These are phyloP conservation scores for Fraxinus anomala DNA, from an alignment of 257 asterid species.

Conservation along the genomic window DNA sequence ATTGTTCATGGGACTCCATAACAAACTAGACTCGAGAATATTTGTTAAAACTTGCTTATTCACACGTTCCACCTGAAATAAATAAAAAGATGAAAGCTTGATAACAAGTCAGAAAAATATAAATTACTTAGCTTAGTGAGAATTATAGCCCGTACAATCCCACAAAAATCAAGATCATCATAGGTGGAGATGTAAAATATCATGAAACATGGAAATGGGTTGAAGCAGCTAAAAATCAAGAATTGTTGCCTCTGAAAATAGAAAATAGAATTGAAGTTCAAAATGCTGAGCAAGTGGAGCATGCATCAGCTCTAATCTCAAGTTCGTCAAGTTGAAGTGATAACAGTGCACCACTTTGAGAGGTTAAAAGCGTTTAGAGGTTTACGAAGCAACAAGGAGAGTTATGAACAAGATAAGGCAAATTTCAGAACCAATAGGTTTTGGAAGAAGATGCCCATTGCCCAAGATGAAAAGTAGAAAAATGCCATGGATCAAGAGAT, in stretches of 20 bases:
- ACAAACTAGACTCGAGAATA: neutral
- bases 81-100: neutral
- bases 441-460: neutral
- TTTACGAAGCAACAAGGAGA: neutral
- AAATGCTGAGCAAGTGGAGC: neutral
- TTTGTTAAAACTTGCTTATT: neutral
- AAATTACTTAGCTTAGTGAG: too few relatives aligned
- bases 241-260: too few relatives aligned
- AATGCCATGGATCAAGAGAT: neutral
- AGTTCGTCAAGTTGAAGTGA: neutral
- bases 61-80: too few relatives aligned
- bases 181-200: too few relatives aligned
- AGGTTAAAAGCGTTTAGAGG: neutral
- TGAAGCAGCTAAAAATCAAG: too few relatives aligned
- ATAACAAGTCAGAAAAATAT: too few relatives aligned
- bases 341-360: neutral
- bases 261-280: too few relatives aligned
- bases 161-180: too few relatives aligned
- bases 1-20: neutral
- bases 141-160: too few relatives aligned
- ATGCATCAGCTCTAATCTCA: neutral
- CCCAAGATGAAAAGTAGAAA: neutral
- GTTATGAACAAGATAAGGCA: neutral
- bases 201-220: too few relatives aligned
- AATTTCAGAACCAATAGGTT: too few relatives aligned